These are phyloP conservation scores for Eleusine indica DNA, from an alignment of 176 grass and related monocot species.

Conservation along the genomic window DNA sequence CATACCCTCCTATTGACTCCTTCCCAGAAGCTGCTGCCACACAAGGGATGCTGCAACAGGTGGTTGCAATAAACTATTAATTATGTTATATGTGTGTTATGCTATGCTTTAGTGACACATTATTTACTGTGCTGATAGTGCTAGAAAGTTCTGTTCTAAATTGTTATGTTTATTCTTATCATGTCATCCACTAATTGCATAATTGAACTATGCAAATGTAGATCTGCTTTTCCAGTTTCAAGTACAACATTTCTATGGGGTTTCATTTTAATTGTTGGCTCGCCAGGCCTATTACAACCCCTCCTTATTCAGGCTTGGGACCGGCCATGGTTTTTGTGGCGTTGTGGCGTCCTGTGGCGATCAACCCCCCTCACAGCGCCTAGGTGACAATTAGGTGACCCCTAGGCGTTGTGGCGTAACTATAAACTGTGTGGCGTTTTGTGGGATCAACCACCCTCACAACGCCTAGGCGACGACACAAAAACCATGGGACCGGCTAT, in stretches of 20 bases:
- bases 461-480: too few species aligned
- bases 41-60: slow-evolving; percentile 83
- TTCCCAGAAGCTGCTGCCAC: slow-evolving; percentile 56
- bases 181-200: neutral
- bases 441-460: too few species aligned
- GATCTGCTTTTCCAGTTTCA: neutral
- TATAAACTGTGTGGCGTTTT: too few species aligned
- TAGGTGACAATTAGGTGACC: too few species aligned
- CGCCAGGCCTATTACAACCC: neutral
- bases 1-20: slow-evolving; percentile 47
- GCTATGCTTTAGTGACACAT: slow-evolving; percentile 6
- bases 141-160: neutral
- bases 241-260: neutral
- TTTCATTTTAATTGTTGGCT: too few species aligned
- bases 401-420: too few species aligned
- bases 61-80: slow-evolving; percentile 30
- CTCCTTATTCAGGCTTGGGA: too few species aligned
- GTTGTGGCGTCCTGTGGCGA: too few species aligned
- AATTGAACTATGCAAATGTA: neutral
- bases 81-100: slow-evolving; percentile 1
- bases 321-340: too few species aligned
- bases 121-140: neutral
- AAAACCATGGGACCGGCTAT: too few species aligned
- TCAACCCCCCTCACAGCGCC: too few species aligned
- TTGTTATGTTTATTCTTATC: neutral